phyloP scores from a whole-genome alignment of 768 basidiomycete genomes.

The Postia placenta region DNA sequence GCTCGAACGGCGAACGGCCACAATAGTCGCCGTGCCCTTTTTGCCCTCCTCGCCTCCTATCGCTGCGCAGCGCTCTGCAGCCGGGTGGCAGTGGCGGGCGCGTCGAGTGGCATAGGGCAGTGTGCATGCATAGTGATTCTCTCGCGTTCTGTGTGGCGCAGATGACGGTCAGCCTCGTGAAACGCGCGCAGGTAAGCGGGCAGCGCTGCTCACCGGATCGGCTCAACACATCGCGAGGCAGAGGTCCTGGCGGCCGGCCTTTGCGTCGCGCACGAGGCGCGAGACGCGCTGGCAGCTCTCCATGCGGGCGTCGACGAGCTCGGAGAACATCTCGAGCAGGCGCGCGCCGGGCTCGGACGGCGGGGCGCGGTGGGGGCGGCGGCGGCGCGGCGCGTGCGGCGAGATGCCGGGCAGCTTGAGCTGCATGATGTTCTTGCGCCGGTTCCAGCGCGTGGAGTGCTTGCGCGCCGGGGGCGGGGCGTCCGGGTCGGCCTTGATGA shows the following conservation, averaged over 20 bases:
- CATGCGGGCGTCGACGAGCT: slow-evolving; percentile 69
- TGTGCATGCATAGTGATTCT: not conserved
- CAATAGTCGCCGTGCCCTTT: not conserved
- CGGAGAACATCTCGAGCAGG: slow-evolving; percentile 62
- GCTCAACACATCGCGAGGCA: slow-evolving; percentile 4
- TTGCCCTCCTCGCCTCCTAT: not conserved
- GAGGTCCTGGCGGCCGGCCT: slow-evolving; percentile 8
- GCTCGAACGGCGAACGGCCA: not conserved
- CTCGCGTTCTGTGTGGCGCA: not conserved
- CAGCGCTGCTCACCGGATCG: not conserved
- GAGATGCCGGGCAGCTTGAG: slow-evolving; percentile 42
- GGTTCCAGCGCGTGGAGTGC: slow-evolving; percentile 40
- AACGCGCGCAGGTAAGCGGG: not conserved
- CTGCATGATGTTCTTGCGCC: slow-evolving; percentile 55
- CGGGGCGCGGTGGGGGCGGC: slow-evolving; percentile 22
- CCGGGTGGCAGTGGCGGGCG: not conserved
- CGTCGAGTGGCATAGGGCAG: not conserved
- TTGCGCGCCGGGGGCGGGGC: slow-evolving; percentile 14
- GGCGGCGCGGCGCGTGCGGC: slow-evolving; percentile 23
- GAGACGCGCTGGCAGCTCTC: slow-evolving; percentile 69
- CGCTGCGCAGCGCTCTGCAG: not conserved
- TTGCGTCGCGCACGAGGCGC: slow-evolving; percentile 39
- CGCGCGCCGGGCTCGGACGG: slow-evolving; percentile 38
- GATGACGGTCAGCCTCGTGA: not conserved
- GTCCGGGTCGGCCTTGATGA: slow-evolving; percentile 28